Evolutionary conservation across 108 stramenopile genomes (phyloP).

Genomic region (Cyclotella choctawhatcheeana): DNA sequence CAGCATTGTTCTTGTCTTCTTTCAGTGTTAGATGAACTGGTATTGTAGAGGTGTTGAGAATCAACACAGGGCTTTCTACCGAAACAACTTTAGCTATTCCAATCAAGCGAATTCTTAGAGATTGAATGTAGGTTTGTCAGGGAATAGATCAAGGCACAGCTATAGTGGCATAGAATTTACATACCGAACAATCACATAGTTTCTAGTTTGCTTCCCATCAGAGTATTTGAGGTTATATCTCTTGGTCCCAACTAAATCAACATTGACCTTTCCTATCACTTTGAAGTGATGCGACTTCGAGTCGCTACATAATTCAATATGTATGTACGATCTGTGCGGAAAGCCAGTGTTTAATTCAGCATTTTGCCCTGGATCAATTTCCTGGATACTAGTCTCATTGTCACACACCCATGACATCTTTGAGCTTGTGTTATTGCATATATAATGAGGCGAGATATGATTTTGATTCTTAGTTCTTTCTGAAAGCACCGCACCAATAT

Average conservation of each 20-base stretch:
- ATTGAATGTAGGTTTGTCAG: too few relatives aligned
- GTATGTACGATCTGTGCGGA: background rate
- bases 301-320: background rate
- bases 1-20: conserved; percentile 36
- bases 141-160: too few relatives aligned
- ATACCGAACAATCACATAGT: conserved; percentile 2
- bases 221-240: conserved; percentile 44
- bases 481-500: conserved; percentile 44
- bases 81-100: conserved; percentile 66
- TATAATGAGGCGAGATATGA: conserved; percentile 62
- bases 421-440: conserved; percentile 73
- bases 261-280: conserved; percentile 50
- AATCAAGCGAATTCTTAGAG: conserved; percentile 52
- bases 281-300: background rate
- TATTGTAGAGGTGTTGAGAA: conserved; percentile 47
- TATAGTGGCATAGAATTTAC: background rate
- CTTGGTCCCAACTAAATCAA: conserved; percentile 68
- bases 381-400: background rate
- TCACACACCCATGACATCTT: conserved; percentile 19
- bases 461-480: conserved; percentile 15
- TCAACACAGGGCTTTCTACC: conserved; percentile 61
- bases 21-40: conserved; percentile 52
- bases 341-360: background rate
- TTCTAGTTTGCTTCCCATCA: conserved; percentile 1
- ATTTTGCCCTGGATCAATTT: background rate